phyloP scores from a whole-genome alignment of 2,329 filamentous ascomycete species.

The Catunica adiposa region DNA sequence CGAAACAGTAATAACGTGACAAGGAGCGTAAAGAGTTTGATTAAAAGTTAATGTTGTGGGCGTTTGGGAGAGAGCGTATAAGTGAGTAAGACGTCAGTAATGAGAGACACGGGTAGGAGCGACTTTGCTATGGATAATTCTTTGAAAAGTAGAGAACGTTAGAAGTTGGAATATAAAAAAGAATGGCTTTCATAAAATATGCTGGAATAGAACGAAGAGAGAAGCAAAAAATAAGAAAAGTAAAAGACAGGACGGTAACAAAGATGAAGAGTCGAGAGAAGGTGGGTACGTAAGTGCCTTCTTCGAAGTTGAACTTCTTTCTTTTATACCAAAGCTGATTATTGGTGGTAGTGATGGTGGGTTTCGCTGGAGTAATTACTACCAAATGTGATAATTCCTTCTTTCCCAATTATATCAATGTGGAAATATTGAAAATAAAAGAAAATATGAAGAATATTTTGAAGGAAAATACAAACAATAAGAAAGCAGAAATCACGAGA shows the following conservation, averaged over 20 bases:
- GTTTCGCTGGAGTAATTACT: neutral
- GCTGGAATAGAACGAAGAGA: neutral
- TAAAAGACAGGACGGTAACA: neutral
- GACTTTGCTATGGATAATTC: neutral
- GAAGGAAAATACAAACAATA: neutral
- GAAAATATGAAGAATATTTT: neutral
- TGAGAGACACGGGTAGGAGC: neutral
- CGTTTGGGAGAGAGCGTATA: neutral
- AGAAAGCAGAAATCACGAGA: neutral
- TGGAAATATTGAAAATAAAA: neutral
- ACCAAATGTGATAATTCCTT: neutral
- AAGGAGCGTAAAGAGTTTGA: neutral
- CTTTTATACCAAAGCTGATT: neutral
- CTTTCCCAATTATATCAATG: neutral
- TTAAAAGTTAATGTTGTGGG: neutral
- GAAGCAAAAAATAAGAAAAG: neutral
- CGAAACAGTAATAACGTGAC: neutral
- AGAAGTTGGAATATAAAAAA: neutral
- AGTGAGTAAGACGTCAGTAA: neutral
- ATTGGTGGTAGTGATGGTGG: neutral
- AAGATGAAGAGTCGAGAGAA: neutral
- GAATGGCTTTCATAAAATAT: neutral
- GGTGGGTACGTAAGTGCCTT: neutral
- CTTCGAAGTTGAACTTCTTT: neutral
- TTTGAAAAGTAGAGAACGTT: neutral